Base-by-base conservation (phyloP, 352 stramenopile genomes). In the Pythium periplocum region DNA sequence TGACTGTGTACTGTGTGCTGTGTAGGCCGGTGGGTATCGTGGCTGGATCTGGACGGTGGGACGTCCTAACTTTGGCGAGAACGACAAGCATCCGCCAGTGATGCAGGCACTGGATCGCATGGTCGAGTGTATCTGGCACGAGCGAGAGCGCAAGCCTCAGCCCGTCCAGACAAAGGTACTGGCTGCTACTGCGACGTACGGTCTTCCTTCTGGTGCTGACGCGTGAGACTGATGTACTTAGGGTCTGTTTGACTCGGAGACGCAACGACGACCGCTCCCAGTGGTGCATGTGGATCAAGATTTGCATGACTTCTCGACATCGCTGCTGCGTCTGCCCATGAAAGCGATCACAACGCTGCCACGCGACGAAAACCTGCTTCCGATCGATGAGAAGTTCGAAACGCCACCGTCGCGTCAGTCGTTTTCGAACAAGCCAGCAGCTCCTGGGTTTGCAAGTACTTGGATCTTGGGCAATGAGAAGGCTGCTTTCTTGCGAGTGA, bases 1-100 rank as follows among this genome's bases (percentile, higher is more conserved):
- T 45, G 61, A 11, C 38, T 48, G 7, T 51, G 39, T 47, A 7
- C 31, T 34, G 17, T 33, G 36, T 5, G 35, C 2, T 12, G 26
- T 53, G 7, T 38, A 88, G 76, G 69, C 73, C 6, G 83, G 59
- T 31, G 83, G 83, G 1, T 94, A 87, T 55, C 75, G 73, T 51
- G 81, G 75, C 26, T 94, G 83, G 83, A 87, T 90, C 72, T 94
- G 83, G 83, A 94, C 83, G 1, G 83, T 94, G 1, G 81, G 83
- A 1, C 75, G 75, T 38, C 33, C 73, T 8, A 87, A 71, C 45
- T 87, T 94, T 51, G 83, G 83, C 6, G 83, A 94, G 58, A 94
- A 88, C 48, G 83, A 94, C 42, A 86, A 85, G 56, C 72, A 87
- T 42, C 81, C 81, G 31, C 73, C 81, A 0, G 83, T 94, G 39